Percentiles rank a stretch among this genome's conserved stretches.
These are phyloP conservation scores for Oenanthe javanica DNA, from an alignment of 140 eudicot genomes.

Conservation along the genomic window DNA sequence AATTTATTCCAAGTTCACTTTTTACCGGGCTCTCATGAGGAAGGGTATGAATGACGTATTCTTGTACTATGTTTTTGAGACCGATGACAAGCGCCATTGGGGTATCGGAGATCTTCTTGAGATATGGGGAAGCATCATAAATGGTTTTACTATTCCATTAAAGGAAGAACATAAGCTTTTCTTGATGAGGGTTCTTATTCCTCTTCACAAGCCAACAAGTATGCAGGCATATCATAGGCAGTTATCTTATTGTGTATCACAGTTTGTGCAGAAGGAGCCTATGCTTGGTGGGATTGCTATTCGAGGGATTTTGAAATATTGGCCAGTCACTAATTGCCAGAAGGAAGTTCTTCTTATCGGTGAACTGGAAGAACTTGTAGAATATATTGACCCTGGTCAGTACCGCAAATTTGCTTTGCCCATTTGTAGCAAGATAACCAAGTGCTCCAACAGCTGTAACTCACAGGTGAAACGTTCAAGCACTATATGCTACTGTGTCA, in stretches of 20 bases:
- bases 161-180: slow-evolving; percentile 68
- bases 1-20: slow-evolving; percentile 56
- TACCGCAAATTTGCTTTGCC: slow-evolving; percentile 38
- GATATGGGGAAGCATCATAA: slow-evolving; percentile 79
- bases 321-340: slow-evolving; percentile 69
- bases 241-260: slow-evolving; percentile 57
- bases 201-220: slow-evolving; percentile 61
- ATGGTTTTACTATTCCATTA: slow-evolving; percentile 58
- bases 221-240: slow-evolving; percentile 58
- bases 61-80: slow-evolving; percentile 42
- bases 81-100: slow-evolving; percentile 35
- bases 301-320: slow-evolving; percentile 46
- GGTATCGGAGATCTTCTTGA: slow-evolving; percentile 79
- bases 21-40: slow-evolving; percentile 57
- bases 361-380: slow-evolving; percentile 62
- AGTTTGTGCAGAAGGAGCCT: slow-evolving; percentile 70
- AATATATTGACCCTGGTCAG: slow-evolving; percentile 38
- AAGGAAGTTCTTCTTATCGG: slow-evolving; percentile 70
- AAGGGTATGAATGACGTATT: slow-evolving; percentile 55
- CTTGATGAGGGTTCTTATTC: slow-evolving; percentile 49
- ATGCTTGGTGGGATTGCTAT: slow-evolving; percentile 44
- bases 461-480: slow-evolving; percentile 41
- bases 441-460: slow-evolving; percentile 56
- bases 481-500: neutral
- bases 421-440: slow-evolving; percentile 44